Evolutionary conservation across 1,284 basidiomycete genomes (phyloP).

Genomic region (Leccinum pallidistipes): DNA sequence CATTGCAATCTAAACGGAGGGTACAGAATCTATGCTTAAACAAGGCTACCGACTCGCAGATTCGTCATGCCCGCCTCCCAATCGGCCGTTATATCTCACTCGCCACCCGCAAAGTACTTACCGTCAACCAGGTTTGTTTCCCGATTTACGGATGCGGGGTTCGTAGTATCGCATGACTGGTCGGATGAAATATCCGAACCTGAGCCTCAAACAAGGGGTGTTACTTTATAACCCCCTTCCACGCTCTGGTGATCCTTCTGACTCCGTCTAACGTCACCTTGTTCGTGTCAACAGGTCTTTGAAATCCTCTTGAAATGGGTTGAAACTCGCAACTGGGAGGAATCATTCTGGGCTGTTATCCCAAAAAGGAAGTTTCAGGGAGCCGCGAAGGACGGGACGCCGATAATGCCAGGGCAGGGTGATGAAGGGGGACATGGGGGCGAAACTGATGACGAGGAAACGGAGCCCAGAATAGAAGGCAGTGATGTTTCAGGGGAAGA

Average conservation of each 20-base stretch:
- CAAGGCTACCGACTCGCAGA: conserved; percentile 75
- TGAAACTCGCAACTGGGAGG: conserved; percentile 79
- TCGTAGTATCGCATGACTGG: not conserved
- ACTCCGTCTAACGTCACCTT: conserved; percentile 5
- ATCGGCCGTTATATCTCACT: conserved; percentile 88
- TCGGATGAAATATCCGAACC: not conserved
- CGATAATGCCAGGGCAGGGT: not conserved
- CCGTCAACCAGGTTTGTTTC: conserved; percentile 80
- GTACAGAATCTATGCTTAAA: conserved; percentile 83
- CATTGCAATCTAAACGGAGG: conserved; percentile 1
- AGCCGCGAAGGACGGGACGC: not conserved
- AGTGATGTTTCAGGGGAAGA: not conserved
- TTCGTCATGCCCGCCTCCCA: conserved; percentile 88
- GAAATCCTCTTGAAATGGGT: conserved; percentile 92
- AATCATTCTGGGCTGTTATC: conserved; percentile 82
- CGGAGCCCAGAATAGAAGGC: not conserved
- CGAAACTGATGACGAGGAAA: not conserved
- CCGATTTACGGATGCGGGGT: not conserved
- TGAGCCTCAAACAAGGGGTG: conserved; percentile 1
- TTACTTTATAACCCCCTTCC: not conserved
- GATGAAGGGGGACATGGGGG: not conserved
- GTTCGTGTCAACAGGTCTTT: conserved; percentile 53
- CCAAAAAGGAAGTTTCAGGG: conserved; percentile 81
- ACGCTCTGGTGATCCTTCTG: not conserved
- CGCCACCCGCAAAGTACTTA: conserved; percentile 91